phyloP scores from a whole-genome alignment of 208 protist genomes.

The Jaenimonas drosophilae region DNA sequence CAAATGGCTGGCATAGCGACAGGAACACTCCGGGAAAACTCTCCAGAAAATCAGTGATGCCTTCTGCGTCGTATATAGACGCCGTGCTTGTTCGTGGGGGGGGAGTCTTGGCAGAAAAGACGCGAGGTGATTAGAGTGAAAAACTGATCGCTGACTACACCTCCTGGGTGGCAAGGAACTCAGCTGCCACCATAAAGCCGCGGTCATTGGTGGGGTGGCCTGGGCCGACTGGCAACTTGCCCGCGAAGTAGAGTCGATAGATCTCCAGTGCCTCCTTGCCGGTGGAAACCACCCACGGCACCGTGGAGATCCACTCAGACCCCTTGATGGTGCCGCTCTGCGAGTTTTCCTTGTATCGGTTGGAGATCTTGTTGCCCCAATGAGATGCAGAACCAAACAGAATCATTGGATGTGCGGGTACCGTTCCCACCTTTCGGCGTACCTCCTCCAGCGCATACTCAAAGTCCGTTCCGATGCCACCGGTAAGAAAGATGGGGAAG shows the following conservation, averaged over 20 bases:
- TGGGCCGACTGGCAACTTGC: conserved; percentile 63
- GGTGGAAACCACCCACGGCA: conserved; percentile 80
- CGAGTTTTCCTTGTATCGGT: conserved; percentile 68
- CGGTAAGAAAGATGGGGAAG: conserved; percentile 88
- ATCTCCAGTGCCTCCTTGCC: conserved; percentile 83
- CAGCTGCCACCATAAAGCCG: conserved; percentile 81
- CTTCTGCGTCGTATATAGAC: no score
- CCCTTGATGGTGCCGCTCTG: conserved; percentile 80
- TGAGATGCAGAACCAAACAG: conserved; percentile 77
- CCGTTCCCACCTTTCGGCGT: conserved; percentile 86
- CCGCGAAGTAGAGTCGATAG: conserved; percentile 77
- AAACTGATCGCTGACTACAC: no score
- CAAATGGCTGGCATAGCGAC: no score
- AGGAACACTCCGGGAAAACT: no score
- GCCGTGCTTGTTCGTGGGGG: no score
- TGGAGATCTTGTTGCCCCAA: conserved; percentile 74
- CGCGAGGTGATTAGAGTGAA: background rate
- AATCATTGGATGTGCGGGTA: conserved; percentile 73
- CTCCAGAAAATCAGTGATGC: no score
- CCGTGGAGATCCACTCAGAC: conserved; percentile 88
- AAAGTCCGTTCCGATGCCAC: conserved; percentile 91
- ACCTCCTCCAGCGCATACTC: conserved; percentile 92
- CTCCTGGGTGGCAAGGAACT: conserved; percentile 32
- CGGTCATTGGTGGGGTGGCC: conserved; percentile 53
- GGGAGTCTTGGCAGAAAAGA: background rate